Evolutionary conservation across 1,284 basidiomycete species (phyloP), one percentile per base, ranked within the genome.

Genomic region (Salmacisia buchloeana): DNA sequence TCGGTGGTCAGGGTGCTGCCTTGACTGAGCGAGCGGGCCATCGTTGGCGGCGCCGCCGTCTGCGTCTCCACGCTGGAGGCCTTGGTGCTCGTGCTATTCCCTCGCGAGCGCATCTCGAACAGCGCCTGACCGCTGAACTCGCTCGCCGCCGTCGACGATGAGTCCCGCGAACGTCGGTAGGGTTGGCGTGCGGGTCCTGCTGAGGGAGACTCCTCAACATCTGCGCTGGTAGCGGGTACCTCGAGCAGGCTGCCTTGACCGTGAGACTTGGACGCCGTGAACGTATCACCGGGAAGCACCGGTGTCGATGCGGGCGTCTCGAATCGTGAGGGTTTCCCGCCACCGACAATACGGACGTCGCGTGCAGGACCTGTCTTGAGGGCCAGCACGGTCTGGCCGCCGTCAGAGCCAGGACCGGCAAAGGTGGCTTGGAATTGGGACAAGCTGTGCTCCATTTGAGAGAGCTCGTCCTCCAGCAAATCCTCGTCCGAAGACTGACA

Each of bases 401-500:
- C n/a, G n/a, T n/a, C n/a, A n/a, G n/a, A 15, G 39, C 4, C 39
- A 21, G 23, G 39, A 18, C 4, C 23, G 18, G 18, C 18, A 12
- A 33, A 33, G 3, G 25, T 31, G 27, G 29, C 13, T 12, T 33
- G 49, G 25, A 54, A 27, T 31, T n/a, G 49, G 10, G 15, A 12
- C 27, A 54, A 31, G 9, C 49, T 31, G 13, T 54, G 49, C 49
- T 54, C 49, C 49, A 54, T 54, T n/a, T 54, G 27, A n/a, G 29
- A 33, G 27, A 54, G 29, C 21, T 54, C 49, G 13, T 54, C 49
- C 15, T 31, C 49, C 6, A 54, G 29, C 49, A 54, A 10, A 33
- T 54, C 49, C 29, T 54, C 49, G 27, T 54, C 49, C 10, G 49
- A 54, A 9, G 49, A 54, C 21, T 54, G 29, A 12, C 49, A 54